These are phyloP conservation scores for Phytophthora meadii DNA, from an alignment of 352 stramenopile species.

Conservation along the genomic window DNA sequence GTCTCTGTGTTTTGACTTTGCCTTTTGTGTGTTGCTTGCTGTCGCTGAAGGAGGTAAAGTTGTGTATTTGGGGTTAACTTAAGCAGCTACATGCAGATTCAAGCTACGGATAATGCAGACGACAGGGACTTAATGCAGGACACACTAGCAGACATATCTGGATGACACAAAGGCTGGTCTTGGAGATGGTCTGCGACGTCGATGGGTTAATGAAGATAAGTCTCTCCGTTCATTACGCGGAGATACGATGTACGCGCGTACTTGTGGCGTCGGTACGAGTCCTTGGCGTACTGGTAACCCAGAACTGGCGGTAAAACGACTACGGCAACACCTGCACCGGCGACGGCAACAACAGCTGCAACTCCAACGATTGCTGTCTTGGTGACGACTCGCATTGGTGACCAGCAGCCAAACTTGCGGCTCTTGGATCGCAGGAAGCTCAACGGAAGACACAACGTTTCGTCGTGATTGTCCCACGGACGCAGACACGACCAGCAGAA, in stretches of 20 bases:
- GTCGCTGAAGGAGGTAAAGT: not conserved
- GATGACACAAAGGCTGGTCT: conserved; percentile 10
- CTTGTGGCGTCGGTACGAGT: conserved; percentile 49
- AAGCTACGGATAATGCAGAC: not conserved
- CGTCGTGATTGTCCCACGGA: conserved; percentile 71
- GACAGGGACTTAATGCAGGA: conserved; percentile 15
- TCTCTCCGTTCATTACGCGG: conserved; percentile 28
- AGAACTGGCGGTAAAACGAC: conserved; percentile 77
- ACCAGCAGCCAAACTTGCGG: conserved; percentile 65
- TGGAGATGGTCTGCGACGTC: conserved; percentile 3
- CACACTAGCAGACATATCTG: conserved; percentile 2
- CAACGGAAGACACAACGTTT: conserved; percentile 75
- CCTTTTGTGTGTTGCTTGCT: not conserved
- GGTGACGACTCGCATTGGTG: conserved; percentile 71
- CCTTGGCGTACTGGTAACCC: conserved; percentile 63
- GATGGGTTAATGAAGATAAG: conserved; percentile 35
- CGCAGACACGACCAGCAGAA: conserved; percentile 87
- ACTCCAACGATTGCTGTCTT: conserved; percentile 71
- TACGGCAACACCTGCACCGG: conserved; percentile 66
- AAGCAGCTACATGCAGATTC: conserved; percentile 24
- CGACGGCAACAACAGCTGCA: conserved; percentile 55
- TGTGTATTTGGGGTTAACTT: conserved; percentile 32
- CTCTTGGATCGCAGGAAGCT: conserved; percentile 76
- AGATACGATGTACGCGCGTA: conserved; percentile 50
- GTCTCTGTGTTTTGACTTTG: conserved; percentile 9